Conservation (phyloP, 208 protist species). For the Herpetomonas tarakana region DNA sequence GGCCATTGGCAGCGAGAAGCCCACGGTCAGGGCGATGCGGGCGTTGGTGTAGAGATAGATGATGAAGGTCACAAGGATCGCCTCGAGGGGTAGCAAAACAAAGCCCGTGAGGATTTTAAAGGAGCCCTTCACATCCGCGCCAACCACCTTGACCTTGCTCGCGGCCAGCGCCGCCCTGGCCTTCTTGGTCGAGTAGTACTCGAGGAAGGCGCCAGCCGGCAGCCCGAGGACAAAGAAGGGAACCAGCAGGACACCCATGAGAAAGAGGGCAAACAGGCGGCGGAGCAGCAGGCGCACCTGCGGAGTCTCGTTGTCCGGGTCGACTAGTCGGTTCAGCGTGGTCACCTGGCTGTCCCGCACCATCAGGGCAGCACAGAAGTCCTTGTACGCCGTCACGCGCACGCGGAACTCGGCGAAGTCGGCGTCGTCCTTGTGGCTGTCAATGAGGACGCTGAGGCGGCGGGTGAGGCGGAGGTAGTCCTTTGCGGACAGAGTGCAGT, state of each 20-base stretch:
- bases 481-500: conserved; percentile 58
- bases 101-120: conserved; percentile 83
- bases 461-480: conserved; percentile 88
- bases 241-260: conserved; percentile 75
- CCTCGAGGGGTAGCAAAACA: conserved; percentile 50
- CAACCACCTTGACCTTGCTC: conserved; percentile 89
- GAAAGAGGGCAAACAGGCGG: conserved; percentile 67
- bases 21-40: conserved; percentile 61
- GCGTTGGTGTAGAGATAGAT: conserved; percentile 60
- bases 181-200: conserved; percentile 46
- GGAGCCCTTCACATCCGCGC: conserved; percentile 87
- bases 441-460: conserved; percentile 74
- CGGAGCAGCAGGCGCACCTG: conserved; percentile 69
- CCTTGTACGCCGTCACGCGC: conserved; percentile 79
- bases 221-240: conserved; percentile 82
- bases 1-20: conserved; percentile 84
- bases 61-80: conserved; percentile 54
- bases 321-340: conserved; percentile 70
- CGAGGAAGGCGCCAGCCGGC: conserved; percentile 65
- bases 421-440: conserved; percentile 51
- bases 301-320: conserved; percentile 37
- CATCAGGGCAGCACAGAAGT: conserved; percentile 77
- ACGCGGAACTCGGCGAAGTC: conserved; percentile 69
- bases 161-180: conserved; percentile 62
- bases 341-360: conserved; percentile 84